Evolutionary conservation across 169 alveolate species (phyloP).

Genomic region (Ophryocystis elektroscirrha): DNA sequence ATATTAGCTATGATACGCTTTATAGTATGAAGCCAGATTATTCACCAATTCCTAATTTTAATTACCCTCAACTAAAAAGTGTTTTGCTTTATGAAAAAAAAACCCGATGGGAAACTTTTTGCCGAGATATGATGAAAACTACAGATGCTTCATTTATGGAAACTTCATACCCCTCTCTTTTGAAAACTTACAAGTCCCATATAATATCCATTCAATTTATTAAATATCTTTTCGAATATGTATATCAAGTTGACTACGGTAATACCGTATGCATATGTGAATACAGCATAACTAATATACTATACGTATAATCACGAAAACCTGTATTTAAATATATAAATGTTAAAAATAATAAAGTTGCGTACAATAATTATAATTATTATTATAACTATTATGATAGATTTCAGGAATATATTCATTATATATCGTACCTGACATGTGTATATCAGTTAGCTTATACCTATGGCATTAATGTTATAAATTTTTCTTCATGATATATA

Average conservation of each 20-base stretch:
- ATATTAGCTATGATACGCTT: constrained; percentile 15
- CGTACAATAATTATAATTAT: neutral
- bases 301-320: no score
- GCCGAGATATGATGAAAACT: constrained; percentile 4
- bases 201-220: no score
- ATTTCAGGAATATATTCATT: constrained; percentile 7
- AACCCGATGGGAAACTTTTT: constrained; percentile 3
- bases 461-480: neutral
- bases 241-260: no score
- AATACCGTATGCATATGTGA: no score
- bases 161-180: no score
- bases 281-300: no score
- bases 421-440: constrained; percentile 2
- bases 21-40: constrained; percentile 12
- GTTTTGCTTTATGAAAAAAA: constrained; percentile 13
- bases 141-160: constrained; percentile 9
- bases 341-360: neutral
- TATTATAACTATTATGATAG: neutral
- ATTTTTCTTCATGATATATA: neutral
- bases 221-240: no score
- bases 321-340: constrained; percentile 4
- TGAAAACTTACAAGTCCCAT: no score
- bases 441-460: neutral
- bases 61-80: constrained; percentile 10
- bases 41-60: constrained; percentile 7